These are phyloP conservation scores for Boletus edulis DNA, from an alignment of 768 basidiomycete genomes.

Conservation along the genomic window DNA sequence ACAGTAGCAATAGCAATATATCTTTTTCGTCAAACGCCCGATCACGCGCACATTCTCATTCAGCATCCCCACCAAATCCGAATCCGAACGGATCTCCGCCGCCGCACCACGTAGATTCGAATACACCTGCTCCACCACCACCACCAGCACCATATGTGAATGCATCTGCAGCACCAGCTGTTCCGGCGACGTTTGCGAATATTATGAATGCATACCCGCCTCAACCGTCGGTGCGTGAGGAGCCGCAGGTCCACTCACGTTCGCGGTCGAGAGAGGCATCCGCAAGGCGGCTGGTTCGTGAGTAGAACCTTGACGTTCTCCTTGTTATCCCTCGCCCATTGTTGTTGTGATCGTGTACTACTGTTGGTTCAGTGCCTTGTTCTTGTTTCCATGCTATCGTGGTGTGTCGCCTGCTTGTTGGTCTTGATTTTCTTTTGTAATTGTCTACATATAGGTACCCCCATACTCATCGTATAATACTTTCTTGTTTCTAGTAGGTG, in stretches of 20 bases:
- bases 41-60: constrained; percentile 14
- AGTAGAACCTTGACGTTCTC: constrained; percentile 2
- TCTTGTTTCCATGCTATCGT: constrained; percentile 1
- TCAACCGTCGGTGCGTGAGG: constrained; percentile 22
- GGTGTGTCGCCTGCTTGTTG: neutral
- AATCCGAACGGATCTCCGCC: constrained; percentile 17
- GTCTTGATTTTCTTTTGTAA: neutral
- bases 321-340: neutral
- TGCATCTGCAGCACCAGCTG: constrained; percentile 24
- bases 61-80: constrained; percentile 26
- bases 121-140: neutral
- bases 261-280: constrained; percentile 27
- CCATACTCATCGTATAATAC: constrained; percentile 14
- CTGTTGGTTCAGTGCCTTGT: neutral
- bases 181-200: constrained; percentile 59
- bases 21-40: constrained; percentile 12
- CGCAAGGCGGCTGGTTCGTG: constrained; percentile 13
- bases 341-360: constrained; percentile 2
- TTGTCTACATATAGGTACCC: neutral
- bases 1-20: neutral
- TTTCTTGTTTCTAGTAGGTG: neutral
- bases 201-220: constrained; percentile 71
- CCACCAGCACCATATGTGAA: constrained; percentile 18
- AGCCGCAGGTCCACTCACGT: constrained; percentile 25
- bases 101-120: constrained; percentile 15